phyloP scores from a whole-genome alignment of 768 basidiomycete species.

The Leccinum olivaceopallidum region DNA sequence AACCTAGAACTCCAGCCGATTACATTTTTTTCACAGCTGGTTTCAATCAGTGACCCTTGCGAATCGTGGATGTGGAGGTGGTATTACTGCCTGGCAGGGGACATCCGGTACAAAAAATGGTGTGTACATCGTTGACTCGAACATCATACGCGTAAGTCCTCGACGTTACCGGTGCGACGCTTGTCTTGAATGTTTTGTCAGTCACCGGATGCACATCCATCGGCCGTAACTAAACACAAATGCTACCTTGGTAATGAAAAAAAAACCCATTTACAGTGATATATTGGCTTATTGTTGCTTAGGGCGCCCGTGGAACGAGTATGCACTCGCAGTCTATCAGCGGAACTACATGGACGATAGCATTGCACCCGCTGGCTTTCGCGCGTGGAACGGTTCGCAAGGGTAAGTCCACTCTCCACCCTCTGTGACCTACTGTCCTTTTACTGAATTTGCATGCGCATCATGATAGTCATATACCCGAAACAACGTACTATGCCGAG shows the following conservation, averaged over 20 bases:
- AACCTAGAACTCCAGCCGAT: not conserved
- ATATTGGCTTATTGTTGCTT: not conserved
- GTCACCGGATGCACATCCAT: slow-evolving; percentile 60
- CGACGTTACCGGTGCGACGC: not conserved
- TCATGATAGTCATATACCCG: not conserved
- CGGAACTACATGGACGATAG: slow-evolving; percentile 35
- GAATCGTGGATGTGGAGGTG: slow-evolving; percentile 62
- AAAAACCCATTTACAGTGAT: too few species aligned
- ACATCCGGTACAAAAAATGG: slow-evolving; percentile 41
- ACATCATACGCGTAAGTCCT: not conserved
- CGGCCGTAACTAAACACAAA: slow-evolving; percentile 42
- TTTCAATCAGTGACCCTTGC: slow-evolving; percentile 59
- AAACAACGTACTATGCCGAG: not conserved
- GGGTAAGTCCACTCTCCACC: slow-evolving; percentile 3
- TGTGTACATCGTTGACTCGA: slow-evolving; percentile 14
- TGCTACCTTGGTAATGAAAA: slow-evolving; percentile 48
- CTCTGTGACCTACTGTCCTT: not conserved
- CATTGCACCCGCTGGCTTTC: slow-evolving; percentile 51
- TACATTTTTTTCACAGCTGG: slow-evolving; percentile 43
- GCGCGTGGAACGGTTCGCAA: slow-evolving; percentile 38
- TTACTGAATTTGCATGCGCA: not conserved
- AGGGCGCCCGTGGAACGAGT: slow-evolving; percentile 61
- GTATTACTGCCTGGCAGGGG: slow-evolving; percentile 65
- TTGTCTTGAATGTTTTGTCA: slow-evolving; percentile 31
- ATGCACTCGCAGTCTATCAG: slow-evolving; percentile 51